A percentile compares a stretch with the other conserved stretches of the same genome.
Conservation (phyloP, 2,329 filamentous ascomycete genomes). For the Neofusicoccum sp. region DNA sequence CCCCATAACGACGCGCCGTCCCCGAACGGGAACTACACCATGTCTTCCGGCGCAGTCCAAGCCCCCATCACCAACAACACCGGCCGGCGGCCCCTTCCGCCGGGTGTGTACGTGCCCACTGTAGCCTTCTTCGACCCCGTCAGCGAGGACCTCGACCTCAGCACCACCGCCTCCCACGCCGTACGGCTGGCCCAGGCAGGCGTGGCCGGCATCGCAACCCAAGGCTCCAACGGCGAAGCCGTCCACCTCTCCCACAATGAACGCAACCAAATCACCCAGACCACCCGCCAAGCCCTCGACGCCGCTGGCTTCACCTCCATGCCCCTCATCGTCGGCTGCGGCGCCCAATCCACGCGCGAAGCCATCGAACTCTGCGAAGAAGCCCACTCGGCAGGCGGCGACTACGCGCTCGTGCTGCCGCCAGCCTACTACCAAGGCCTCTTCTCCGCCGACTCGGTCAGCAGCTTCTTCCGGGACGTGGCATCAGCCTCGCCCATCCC, state of each 20-base stretch:
- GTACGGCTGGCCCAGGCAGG: conserved; percentile 70
- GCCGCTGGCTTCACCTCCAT: conserved; percentile 62
- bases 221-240: conserved; percentile 81
- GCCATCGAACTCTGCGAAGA: conserved; percentile 68
- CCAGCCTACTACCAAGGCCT: conserved; percentile 72
- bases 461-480: conserved; percentile 65
- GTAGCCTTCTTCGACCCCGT: conserved; percentile 44
- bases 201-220: conserved; percentile 70
- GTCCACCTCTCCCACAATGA: conserved; percentile 73
- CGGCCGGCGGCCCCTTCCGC: conserved; percentile 34
- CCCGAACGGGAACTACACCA: conserved; percentile 32
- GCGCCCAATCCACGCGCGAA: conserved; percentile 70
- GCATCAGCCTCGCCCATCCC: conserved; percentile 63
- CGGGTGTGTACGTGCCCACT: conserved; percentile 46
- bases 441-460: conserved; percentile 59
- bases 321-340: conserved; percentile 74
- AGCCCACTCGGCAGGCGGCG: conserved; percentile 66
- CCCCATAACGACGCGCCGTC: conserved; percentile 40
- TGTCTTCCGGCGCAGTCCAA: conserved; percentile 24
- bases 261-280: conserved; percentile 64
- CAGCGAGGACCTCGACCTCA: conserved; percentile 42
- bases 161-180: conserved; percentile 47
- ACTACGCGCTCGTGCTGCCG: conserved; percentile 73
- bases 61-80: conserved; percentile 22
- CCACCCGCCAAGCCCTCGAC: conserved; percentile 69